These are phyloP conservation scores for Trypanosoma melophagium DNA, from an alignment of 208 protist genomes.

Conservation along the genomic window DNA sequence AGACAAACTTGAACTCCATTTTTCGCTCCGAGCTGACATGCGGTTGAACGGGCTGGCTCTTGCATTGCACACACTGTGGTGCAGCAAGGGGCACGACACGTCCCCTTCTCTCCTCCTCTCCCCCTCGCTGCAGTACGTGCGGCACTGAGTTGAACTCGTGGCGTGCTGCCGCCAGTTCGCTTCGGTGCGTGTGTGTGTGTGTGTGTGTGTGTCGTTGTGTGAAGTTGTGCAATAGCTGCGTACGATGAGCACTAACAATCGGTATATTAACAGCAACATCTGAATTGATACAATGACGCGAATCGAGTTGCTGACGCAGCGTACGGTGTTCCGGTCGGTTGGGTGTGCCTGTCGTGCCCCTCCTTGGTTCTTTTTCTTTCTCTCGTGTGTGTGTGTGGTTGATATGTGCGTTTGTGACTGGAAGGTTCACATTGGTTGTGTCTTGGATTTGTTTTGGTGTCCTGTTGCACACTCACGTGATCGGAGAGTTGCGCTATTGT, in stretches of 20 bases:
- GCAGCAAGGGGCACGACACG: too few relatives aligned
- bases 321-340: not conserved
- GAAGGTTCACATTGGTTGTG: conserved; percentile 35
- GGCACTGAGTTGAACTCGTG: too few relatives aligned
- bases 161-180: too few relatives aligned
- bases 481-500: conserved; percentile 12
- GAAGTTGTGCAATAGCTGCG: not conserved
- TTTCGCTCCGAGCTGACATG: too few relatives aligned
- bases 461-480: conserved; percentile 30
- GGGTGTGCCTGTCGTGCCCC: not conserved
- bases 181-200: too few relatives aligned
- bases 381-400: not conserved
- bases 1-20: too few relatives aligned
- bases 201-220: conserved; percentile 23
- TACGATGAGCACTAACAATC: conserved; percentile 3
- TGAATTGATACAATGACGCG: conserved; percentile 10
- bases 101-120: too few relatives aligned
- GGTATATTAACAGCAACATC: conserved; percentile 17
- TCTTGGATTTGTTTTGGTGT: conserved; percentile 19
- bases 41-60: too few relatives aligned
- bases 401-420: not conserved
- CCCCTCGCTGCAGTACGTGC: too few relatives aligned
- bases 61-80: too few relatives aligned
- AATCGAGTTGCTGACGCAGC: conserved; percentile 4
- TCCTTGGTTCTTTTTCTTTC: not conserved